Conservation (phyloP, 1,139 yeast genomes). For the Candida pseudoviswanathii region DNA sequence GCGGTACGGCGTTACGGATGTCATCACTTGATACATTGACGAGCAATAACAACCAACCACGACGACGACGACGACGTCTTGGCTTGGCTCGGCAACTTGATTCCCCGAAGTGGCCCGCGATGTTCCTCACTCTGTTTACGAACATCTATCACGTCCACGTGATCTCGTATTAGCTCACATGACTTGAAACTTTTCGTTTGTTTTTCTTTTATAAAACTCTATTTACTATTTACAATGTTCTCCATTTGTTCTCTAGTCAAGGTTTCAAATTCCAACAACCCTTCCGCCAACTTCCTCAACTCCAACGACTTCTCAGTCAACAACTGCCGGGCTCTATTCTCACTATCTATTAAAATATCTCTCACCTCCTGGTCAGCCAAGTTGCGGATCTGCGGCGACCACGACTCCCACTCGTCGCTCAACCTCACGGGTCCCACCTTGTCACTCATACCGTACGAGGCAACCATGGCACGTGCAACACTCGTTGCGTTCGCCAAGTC, state of each 20-base stretch:
- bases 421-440: conserved; percentile 89
- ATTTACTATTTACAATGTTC: conserved; percentile 39
- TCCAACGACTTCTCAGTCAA: conserved; percentile 66
- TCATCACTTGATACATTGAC: too few species aligned
- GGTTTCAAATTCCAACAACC: conserved; percentile 93
- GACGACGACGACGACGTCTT: too few species aligned
- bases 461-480: conserved; percentile 96
- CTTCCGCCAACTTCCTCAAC: conserved; percentile 86
- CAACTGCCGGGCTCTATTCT: conserved; percentile 73
- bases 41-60: too few species aligned
- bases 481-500: conserved; percentile 88
- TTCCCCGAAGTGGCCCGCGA: too few species aligned
- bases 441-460: conserved; percentile 95
- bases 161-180: too few species aligned
- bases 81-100: too few species aligned
- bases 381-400: conserved; percentile 89
- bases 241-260: conserved; percentile 90
- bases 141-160: background rate
- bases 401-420: conserved; percentile 87
- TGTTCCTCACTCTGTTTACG: too few species aligned
- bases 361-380: conserved; percentile 93
- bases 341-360: conserved; percentile 70
- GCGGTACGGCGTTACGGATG: too few species aligned
- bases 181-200: too few species aligned
- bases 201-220: background rate